These are phyloP conservation scores for Selaginella tamariscina DNA, from an alignment of 75 land plant genomes.

Conservation along the genomic window DNA sequence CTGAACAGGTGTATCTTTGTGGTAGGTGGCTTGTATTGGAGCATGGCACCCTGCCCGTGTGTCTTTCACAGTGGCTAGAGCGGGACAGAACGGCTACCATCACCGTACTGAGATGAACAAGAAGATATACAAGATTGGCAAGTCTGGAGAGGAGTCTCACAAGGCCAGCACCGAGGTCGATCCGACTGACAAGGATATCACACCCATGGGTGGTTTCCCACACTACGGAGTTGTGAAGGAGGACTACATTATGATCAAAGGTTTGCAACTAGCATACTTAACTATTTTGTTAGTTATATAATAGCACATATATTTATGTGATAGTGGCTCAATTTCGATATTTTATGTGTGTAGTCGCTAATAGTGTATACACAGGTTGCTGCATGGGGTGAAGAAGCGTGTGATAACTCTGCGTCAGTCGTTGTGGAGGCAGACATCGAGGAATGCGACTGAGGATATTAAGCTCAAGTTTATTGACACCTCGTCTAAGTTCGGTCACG, in stretches of 20 bases:
- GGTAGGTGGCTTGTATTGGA: slow-evolving; percentile 88
- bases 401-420: slow-evolving; percentile 49
- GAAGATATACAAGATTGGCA: slow-evolving; percentile 76
- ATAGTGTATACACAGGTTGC: too few species aligned
- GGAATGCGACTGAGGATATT: slow-evolving; percentile 51
- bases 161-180: slow-evolving; percentile 61
- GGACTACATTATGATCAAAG: slow-evolving; percentile 61
- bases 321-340: too few species aligned
- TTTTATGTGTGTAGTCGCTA: too few species aligned
- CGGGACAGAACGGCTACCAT: slow-evolving; percentile 84
- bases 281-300: too few species aligned
- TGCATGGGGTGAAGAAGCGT: slow-evolving; percentile 74
- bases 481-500: slow-evolving; percentile 65
- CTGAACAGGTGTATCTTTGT: too few species aligned
- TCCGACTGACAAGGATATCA: slow-evolving; percentile 71
- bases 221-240: slow-evolving; percentile 71
- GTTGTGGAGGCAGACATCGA: slow-evolving; percentile 43
- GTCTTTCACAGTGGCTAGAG: slow-evolving; percentile 79
- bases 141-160: slow-evolving; percentile 50
- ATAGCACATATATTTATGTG: too few species aligned
- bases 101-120: slow-evolving; percentile 87
- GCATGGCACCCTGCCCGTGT: slow-evolving; percentile 96
- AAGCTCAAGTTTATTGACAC: slow-evolving; percentile 64
- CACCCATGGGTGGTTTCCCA: slow-evolving; percentile 79
- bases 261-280: too few species aligned